Percentiles rank a stretch among this genome's conserved stretches.
Conservation (phyloP, 1,139 yeast genomes). For the Kodamaea alishanica region DNA sequence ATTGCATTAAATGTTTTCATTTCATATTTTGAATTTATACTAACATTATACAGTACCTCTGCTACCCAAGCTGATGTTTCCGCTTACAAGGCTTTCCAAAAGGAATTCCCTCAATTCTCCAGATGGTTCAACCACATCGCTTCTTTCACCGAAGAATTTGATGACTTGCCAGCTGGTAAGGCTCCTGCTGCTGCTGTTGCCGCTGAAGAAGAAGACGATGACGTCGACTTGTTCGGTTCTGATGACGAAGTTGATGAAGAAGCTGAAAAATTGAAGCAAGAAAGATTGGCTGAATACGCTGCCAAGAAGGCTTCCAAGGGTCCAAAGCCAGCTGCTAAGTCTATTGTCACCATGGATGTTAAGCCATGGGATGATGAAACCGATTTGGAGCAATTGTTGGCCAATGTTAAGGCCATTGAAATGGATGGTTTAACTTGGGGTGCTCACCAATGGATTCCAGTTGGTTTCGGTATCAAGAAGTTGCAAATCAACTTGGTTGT, state of each 20-base stretch:
- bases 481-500: constrained; percentile 97
- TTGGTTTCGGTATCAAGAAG: constrained; percentile 99
- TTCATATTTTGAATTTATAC: constrained; percentile 14
- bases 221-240: constrained; percentile 93
- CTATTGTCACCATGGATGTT: constrained; percentile 92
- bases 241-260: constrained; percentile 92
- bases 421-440: constrained; percentile 98
- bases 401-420: constrained; percentile 77
- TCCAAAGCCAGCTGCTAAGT: constrained; percentile 98
- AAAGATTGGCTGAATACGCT: constrained; percentile 96
- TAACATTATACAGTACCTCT: constrained; percentile 52
- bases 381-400: constrained; percentile 82
- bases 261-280: constrained; percentile 94
- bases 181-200: constrained; percentile 56
- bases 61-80: constrained; percentile 96
- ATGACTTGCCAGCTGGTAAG: constrained; percentile 74
- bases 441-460: constrained; percentile 93
- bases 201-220: constrained; percentile 83
- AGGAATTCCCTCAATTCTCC: constrained; percentile 87
- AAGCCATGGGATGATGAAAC: constrained; percentile 99
- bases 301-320: constrained; percentile 97
- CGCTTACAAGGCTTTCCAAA: constrained; percentile 92
- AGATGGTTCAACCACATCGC: constrained; percentile 99
- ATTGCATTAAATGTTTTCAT: constrained; percentile 1
- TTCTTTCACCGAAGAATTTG: constrained; percentile 82